Evolutionary conservation across 352 stramenopile genomes (phyloP).

Genomic region (Pythium vanterpoolii): DNA sequence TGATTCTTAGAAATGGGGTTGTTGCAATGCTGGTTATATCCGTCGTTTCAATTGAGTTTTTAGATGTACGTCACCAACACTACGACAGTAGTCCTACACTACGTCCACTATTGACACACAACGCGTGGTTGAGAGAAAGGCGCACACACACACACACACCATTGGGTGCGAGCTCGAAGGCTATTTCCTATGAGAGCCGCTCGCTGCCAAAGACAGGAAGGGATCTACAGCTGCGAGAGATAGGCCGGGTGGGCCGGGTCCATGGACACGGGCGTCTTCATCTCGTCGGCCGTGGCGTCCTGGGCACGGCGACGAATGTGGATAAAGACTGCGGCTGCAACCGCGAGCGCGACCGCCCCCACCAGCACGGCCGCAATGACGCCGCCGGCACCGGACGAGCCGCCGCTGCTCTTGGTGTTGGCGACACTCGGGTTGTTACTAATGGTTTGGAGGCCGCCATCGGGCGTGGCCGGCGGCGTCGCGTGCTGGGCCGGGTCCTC

Average conservation of each 20-base stretch:
- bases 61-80: background rate
- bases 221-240: constrained; percentile 13
- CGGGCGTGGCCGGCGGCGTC: background rate
- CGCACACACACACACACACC: background rate
- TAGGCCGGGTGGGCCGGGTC: constrained; percentile 11
- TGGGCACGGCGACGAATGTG: constrained; percentile 7
- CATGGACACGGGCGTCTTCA: constrained; percentile 10
- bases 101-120: too few species aligned
- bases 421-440: background rate
- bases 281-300: constrained; percentile 6
- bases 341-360: constrained; percentile 3
- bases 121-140: too few species aligned
- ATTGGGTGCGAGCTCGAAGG: background rate
- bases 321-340: constrained; percentile 2
- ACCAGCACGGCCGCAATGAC: constrained; percentile 10
- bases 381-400: background rate
- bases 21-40: too few species aligned
- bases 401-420: constrained; percentile 8
- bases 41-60: background rate
- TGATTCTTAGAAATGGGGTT: too few species aligned
- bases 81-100: too few species aligned
- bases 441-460: constrained; percentile 8
- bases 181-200: background rate
- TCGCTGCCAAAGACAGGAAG: background rate
- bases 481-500: background rate